Base-by-base conservation (phyloP, 345 rosid genomes). In the Streptanthus diversifolius region DNA sequence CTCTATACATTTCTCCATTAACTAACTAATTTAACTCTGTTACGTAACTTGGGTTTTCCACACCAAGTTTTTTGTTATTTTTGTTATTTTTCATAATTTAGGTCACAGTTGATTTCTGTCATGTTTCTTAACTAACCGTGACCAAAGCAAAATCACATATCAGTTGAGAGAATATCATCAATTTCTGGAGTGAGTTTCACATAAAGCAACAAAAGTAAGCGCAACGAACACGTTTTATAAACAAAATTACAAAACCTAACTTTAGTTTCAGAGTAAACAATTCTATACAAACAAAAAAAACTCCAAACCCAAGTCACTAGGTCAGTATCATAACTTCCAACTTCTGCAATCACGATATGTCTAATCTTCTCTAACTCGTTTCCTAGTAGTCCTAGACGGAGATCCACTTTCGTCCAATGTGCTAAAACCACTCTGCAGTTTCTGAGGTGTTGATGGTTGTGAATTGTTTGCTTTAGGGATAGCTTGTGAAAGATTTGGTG, bases 361-460 rank as follows among this genome's bases (percentile, higher is more conserved):
- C 57, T 80, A 79, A 70, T 80, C 82, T 60, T 62, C 70, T 75
- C 83, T 80, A 13, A 68, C 70, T 9, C 85, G 78, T 69, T 84
- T 86, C 41, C 49, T 52, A 32, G 45, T 66, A 54, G 71, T 72
- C n/a, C 57, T 63, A 66, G 36, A 49, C 15, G 33, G 5, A 30
- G n/a, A 58, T 29, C 44, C 61, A 60, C 19, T 39, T 37, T 57
- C 60, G 19, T 58, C 66, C 60, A 57, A 45, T 33, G 30, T 15
- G 65, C 32, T 44, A 30, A 7, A 55, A 43, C 29, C 49, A 55
- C 9, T 36, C 53, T 58, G 22, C 47, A 55, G 30, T 47, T 21
- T 74, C 67, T 66, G 44, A 35, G 14, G 68, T 25, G 27, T 60
- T 9, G 70, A 69, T 37, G 69, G 24, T 62, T 78, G 79, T 56